Conservation (phyloP, 345 rosid species). For the Lepidium aucheri region DNA sequence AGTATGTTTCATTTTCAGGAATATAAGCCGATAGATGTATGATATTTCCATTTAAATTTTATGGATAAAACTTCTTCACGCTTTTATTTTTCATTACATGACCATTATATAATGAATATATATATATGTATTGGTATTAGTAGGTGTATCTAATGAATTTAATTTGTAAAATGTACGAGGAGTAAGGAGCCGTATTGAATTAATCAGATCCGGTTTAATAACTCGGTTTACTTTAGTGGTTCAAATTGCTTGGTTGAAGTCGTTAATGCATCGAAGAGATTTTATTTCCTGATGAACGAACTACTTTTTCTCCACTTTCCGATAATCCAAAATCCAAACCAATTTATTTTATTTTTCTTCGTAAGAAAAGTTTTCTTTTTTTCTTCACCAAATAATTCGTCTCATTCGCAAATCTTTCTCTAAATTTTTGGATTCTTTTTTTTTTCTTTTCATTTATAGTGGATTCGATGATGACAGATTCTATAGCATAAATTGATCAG, state of each 20-base stretch:
- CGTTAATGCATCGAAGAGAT: background rate
- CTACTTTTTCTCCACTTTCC: conserved; percentile 14
- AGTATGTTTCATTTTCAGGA: no score
- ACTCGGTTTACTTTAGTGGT: no score
- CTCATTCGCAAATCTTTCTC: conserved; percentile 2
- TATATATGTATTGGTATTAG: background rate
- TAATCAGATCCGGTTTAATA: background rate
- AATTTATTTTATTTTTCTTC: no score
- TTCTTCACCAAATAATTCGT: conserved; percentile 14
- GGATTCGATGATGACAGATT: conserved; percentile 20
- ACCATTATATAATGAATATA: no score
- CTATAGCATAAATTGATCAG: conserved; percentile 9
- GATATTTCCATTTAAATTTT: no score
- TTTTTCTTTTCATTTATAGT: conserved; percentile 12
- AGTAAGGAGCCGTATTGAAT: no score
- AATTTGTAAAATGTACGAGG: no score
- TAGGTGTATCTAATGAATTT: background rate
- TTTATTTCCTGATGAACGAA: background rate
- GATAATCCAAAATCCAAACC: conserved; percentile 3
- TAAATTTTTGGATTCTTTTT: background rate
- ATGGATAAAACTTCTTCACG: no score
- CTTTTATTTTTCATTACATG: no score
- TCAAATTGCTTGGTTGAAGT: background rate
- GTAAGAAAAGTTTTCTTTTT: background rate
- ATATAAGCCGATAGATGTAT: no score